Evolutionary conservation across 1,284 basidiomycete species (phyloP).

Genomic region (Papiliotrema laurentii): DNA sequence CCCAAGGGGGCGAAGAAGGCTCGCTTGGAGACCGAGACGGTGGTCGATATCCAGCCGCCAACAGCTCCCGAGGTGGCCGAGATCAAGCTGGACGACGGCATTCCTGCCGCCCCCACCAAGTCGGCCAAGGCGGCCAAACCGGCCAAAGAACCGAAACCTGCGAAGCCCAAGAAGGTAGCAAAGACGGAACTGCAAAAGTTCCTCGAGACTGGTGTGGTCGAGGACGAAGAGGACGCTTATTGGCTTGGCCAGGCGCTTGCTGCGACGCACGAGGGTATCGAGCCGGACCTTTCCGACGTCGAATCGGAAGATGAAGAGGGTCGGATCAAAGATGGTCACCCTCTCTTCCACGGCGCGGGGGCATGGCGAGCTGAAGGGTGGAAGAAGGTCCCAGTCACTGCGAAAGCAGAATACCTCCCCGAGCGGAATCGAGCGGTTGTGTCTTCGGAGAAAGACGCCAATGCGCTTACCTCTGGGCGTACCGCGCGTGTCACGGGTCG

Average conservation of each 20-base stretch:
- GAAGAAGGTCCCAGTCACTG: conserved; percentile 86
- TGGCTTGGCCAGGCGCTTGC: conserved; percentile 64
- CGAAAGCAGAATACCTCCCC: conserved; percentile 79
- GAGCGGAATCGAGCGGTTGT: conserved; percentile 54
- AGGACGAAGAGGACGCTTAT: conserved; percentile 89
- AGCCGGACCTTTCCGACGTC: conserved; percentile 15
- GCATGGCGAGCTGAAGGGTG: conserved; percentile 77
- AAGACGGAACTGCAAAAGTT: conserved; percentile 33
- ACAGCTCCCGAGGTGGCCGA: conserved; percentile 23
- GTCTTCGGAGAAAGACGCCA: conserved; percentile 36
- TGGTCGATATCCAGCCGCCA: conserved; percentile 14
- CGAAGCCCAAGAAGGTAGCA: conserved; percentile 12
- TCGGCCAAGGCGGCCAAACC: conserved; percentile 6
- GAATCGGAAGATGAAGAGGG: conserved; percentile 21
- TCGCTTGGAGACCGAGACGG: conserved; percentile 10
- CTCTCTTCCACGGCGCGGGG: conserved; percentile 30
- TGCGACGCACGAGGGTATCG: conserved; percentile 39
- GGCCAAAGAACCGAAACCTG: conserved; percentile 7
- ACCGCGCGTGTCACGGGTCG: conserved; percentile 93
- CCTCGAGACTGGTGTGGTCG: conserved; percentile 54
- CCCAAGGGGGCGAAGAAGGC: conserved; percentile 32
- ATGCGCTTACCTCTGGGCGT: conserved; percentile 67
- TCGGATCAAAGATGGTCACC: conserved; percentile 26
- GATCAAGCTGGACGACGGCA: conserved; percentile 21
- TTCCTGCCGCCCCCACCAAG: not conserved